Conservation (phyloP, 1,284 basidiomycete species). For the Malassezia sp. region DNA sequence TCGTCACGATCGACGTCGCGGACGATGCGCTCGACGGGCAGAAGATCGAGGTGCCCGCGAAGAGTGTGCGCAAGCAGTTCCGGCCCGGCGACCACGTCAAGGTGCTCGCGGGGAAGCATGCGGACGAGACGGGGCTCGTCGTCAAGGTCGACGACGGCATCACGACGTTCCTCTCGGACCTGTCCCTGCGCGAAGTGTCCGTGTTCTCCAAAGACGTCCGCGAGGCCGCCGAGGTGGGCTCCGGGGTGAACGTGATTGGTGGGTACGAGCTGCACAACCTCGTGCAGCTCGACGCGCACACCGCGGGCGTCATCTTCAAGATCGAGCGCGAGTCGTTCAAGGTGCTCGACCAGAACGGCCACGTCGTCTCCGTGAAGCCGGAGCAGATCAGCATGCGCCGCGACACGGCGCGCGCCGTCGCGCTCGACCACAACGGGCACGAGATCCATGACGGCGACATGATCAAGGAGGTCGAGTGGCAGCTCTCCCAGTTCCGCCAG, state of each 20-base stretch:
- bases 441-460: constrained; percentile 67
- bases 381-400: constrained; percentile 81
- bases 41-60: constrained; percentile 68
- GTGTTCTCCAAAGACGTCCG: constrained; percentile 96
- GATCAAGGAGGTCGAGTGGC: constrained; percentile 83
- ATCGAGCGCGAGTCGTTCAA: constrained; percentile 90
- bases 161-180: constrained; percentile 92
- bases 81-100: constrained; percentile 97
- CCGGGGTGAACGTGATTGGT: constrained; percentile 73
- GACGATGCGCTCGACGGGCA: constrained; percentile 73
- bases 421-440: constrained; percentile 77
- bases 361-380: constrained; percentile 71
- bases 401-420: constrained; percentile 71
- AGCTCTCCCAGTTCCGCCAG: constrained; percentile 62
- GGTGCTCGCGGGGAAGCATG: constrained; percentile 88
- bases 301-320: constrained; percentile 93
- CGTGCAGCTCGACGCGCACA: constrained; percentile 85
- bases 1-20: constrained; percentile 65
- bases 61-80: constrained; percentile 85
- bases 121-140: constrained; percentile 89
- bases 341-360: constrained; percentile 82
- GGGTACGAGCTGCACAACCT: constrained; percentile 92
- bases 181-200: constrained; percentile 88
- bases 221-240: constrained; percentile 89
- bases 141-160: constrained; percentile 70